Conservation (phyloP, 106 monocot genomes). For the Dendrobium nobile region DNA sequence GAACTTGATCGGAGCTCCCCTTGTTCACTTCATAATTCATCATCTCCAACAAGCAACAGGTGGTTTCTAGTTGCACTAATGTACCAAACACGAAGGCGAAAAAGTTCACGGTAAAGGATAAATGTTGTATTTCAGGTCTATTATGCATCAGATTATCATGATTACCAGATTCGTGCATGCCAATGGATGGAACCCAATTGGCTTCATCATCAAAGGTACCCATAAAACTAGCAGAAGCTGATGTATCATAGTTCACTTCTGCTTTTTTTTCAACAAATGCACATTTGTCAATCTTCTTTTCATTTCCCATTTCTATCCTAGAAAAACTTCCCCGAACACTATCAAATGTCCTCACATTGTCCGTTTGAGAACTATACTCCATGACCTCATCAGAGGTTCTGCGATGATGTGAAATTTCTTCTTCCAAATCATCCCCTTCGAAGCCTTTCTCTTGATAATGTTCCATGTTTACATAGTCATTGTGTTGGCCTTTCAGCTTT, state of each 20-base stretch:
- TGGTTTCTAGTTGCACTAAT: no score
- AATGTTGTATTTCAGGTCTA: not conserved
- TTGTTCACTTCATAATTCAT: no score
- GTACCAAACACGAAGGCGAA: no score
- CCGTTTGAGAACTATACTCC: constrained; percentile 2
- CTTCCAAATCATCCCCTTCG: constrained; percentile 10
- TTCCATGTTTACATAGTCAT: not conserved
- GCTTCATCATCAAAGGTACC: constrained; percentile 8
- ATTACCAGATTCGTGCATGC: constrained; percentile 5
- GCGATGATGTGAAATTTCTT: constrained; percentile 11
- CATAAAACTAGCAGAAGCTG: constrained; percentile 4
- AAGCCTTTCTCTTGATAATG: constrained; percentile 5
- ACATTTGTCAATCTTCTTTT: constrained; percentile 11
- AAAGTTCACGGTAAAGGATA: no score
- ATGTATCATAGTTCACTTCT: constrained; percentile 7
- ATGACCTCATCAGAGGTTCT: constrained; percentile 10
- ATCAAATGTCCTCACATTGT: not conserved
- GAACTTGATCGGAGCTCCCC: no score
- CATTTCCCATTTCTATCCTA: constrained; percentile 4
- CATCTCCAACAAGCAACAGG: no score
- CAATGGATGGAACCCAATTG: constrained; percentile 9
- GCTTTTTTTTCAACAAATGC: constrained; percentile 4
- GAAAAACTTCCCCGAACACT: constrained; percentile 12
- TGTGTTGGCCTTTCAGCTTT: constrained; percentile 7
- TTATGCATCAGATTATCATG: not conserved